Evolutionary conservation across 2,329 filamentous ascomycete genomes (phyloP), one percentile per base, ranked within the genome.

Genomic region (Ascochyta koolunga): DNA sequence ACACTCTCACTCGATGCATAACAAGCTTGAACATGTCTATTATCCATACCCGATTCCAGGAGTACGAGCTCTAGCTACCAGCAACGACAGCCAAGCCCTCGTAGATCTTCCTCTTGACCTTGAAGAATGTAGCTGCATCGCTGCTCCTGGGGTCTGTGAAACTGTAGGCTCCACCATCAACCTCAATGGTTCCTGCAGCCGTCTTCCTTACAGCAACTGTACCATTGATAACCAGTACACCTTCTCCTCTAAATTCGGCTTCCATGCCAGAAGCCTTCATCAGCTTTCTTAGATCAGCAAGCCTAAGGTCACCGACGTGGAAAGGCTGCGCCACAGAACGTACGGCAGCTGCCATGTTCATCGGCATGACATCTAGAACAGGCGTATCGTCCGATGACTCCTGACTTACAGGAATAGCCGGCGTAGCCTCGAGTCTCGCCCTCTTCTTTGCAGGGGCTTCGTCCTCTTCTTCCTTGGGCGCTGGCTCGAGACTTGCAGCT

Each of bases 171-270:
- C 68, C 72, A 15, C 74, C 89, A 77, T 96, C 93, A 16, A 96
- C 86, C 76, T 96, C 93, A 67, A 97, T 91, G 64, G 85, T 87
- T 0, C 93, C 93, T n/a, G 89, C 89, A 1, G 86, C 88, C 40
- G 89, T 90, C 80, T 99, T 98, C 56, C 91, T 83, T 39, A 99
- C 92, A 4, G 92, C 90, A 6, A 98, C 93, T 9, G 85, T 85
- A 1, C 91, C 90, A 70, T 98, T 93, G 50, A 99, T 88, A 9
- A 99, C 83, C 52, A 99, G 79, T 8, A 89, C 96, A 58, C 95
- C 95, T 75, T 98, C 93, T 43, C 95, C 95, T 43, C 91, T 84
- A 75, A 98, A 97, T 74, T 97, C 95, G 1, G 93, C 93, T 13
- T 86, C 87, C 77, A 97, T 92, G 0, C 93, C 92, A 16, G 60